phyloP scores from a whole-genome alignment of 2,329 filamentous ascomycete species.

The Ophiobolus disseminans region DNA sequence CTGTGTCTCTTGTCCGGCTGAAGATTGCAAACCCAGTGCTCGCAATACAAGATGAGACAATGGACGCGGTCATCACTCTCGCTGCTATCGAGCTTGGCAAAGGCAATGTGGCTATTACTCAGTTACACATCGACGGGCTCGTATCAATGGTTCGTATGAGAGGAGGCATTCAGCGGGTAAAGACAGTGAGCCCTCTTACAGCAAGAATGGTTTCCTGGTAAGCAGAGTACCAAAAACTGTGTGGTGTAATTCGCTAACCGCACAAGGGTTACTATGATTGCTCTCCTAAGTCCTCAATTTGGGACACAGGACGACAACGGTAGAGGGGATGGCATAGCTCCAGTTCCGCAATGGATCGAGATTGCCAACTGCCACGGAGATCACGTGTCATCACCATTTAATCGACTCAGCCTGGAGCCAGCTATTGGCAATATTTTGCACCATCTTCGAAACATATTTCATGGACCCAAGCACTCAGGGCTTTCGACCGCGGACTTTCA shows the following conservation, averaged over 20 bases:
- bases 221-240: conserved; percentile 18
- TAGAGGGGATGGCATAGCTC: conserved; percentile 57
- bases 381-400: conserved; percentile 15
- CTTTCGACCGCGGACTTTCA: conserved; percentile 57
- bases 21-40: conserved; percentile 57
- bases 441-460: conserved; percentile 56
- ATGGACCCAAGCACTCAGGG: conserved; percentile 31
- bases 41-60: conserved; percentile 62
- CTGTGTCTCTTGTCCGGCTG: conserved; percentile 59
- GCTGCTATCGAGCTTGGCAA: conserved; percentile 6
- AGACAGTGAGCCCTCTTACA: conserved; percentile 59
- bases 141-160: conserved; percentile 58
- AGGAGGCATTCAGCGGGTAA: conserved; percentile 59
- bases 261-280: conserved; percentile 64
- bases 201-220: conserved; percentile 64
- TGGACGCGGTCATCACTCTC: conserved; percentile 63
- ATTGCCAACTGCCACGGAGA: conserved; percentile 16
- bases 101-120: conserved; percentile 4
- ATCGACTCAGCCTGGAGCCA: conserved; percentile 42
- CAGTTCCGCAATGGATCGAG: conserved; percentile 59
- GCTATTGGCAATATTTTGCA: conserved; percentile 49
- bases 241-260: conserved; percentile 3
- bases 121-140: conserved; percentile 57
- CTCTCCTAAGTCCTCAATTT: conserved; percentile 63
- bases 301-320: conserved; percentile 59